Evolutionary conservation across 495 filamentous ascomycete species (phyloP), one percentile per base, ranked within the genome.

Genomic region (Lentithecium fluviatile): DNA sequence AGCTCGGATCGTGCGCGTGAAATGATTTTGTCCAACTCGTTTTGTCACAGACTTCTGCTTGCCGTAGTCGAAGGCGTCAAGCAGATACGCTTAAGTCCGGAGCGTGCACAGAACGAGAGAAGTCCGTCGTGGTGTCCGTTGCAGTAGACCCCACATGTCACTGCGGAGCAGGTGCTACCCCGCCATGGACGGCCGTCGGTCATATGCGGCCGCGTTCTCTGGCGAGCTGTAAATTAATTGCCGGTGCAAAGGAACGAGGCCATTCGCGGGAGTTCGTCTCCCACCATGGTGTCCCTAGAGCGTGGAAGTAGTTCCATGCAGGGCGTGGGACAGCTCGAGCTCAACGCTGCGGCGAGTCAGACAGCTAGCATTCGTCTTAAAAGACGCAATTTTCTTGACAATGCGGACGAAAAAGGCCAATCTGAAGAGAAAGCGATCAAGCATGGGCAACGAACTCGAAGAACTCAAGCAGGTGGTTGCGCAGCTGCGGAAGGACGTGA

Each of bases 401-500:
- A 45, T 20, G n/a, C 19, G 8, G 6, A 17, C 24, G 19, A 19
- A 40, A 47, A 12, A 47, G 29, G 42, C 5, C 23, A 32, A 23
- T 37, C 52, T 36, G 37, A 15, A 32, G 3, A 36, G 21, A 42
- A 24, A 5, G 6, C 29, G 29, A 32, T 32, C 24, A 10, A 63
- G 19, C 37, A 76, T 78, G 70, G 70, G 67, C 36, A 69, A 69
- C 36, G 75, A 77, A 56, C 62, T 78, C 52, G 72, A 74, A 51
- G 74, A 76, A 42, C 70, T 78, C 46, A 77, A 77, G 60, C 63
- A 73, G 59, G 65, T 73, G 60, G 75, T 78, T 3, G 69, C 70
- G 25, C 63, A 69, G 19, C 55, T 78, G 25, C 67, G 69, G 21
- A 72, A 71, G 45, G 69, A 78, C 46, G 63, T 78, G 1, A 68